Percentiles rank a stretch among this genome's conserved stretches.
Conservation (phyloP, 2,329 filamentous ascomycete genomes). For the Amphichorda felina region DNA sequence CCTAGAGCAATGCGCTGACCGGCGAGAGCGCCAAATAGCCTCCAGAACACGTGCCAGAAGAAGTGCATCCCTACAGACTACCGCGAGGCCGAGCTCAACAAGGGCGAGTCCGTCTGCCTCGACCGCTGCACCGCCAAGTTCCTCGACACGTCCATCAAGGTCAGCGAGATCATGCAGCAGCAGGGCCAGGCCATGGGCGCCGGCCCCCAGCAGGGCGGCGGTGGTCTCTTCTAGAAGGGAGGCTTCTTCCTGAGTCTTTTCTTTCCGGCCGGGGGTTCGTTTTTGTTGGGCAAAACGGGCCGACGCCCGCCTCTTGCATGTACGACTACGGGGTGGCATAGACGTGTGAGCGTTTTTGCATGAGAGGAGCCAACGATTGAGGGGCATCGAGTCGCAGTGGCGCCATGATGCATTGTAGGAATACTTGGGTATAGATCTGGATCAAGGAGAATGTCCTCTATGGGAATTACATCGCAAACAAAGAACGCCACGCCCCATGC, state of each 20-base stretch:
- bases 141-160: slow-evolving; percentile 97
- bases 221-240: slow-evolving; percentile 28
- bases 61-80: slow-evolving; percentile 92
- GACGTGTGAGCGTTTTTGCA: neutral
- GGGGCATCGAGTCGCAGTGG: neutral
- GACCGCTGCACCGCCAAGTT: slow-evolving; percentile 97
- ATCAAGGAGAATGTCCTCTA: neutral
- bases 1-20: neutral
- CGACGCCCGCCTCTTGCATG: too few species aligned
- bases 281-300: too few species aligned
- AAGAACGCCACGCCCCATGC: neutral
- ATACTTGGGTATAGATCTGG: neutral
- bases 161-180: slow-evolving; percentile 90
- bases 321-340: neutral
- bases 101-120: slow-evolving; percentile 96
- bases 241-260: too few species aligned
- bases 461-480: neutral
- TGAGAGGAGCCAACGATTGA: too few species aligned
- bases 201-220: slow-evolving; percentile 27
- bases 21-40: slow-evolving; percentile 35
- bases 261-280: too few species aligned
- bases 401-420: slow-evolving; percentile 1
- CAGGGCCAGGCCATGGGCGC: slow-evolving; percentile 58
- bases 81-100: slow-evolving; percentile 94
- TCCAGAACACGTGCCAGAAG: slow-evolving; percentile 78